Evolutionary conservation across 2,329 filamentous ascomycete species (phyloP), one percentile per base, ranked within the genome.

Genomic region (Mycosphaerella arachidis): DNA sequence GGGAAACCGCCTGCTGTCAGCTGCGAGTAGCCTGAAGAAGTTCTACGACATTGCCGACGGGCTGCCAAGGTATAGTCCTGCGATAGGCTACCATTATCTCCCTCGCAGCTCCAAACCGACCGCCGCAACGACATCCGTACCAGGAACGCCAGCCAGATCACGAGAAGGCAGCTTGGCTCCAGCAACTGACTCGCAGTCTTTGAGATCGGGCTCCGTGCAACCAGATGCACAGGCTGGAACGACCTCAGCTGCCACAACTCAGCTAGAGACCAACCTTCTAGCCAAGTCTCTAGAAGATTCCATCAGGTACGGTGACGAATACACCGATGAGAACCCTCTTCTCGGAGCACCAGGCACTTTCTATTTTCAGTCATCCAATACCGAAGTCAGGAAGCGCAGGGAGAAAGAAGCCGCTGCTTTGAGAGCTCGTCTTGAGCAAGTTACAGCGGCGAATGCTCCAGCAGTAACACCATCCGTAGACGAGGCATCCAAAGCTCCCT

Each of bases 261-360:
- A 55, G 50, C 59, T 63, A 37, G 64, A 69, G 24, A 62, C 65
- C 16, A 54, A 64, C 12, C 63, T 72, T 3, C 75, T 86, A 35
- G 78, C 81, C 27, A 63, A 72, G 35, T 69, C 66, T 16, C 55
- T 75, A 3, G 53, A 62, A 6, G 64, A 71, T 57, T 64, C 69
- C 30, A 74, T 81, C 12, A 74, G 74, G 7, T 86, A 83, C 67
- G 82, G 79, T 13, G 79, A 84, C 64, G 85, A 87, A 63, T 87
- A 79, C 73, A 84, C 84, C 76, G 85, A 88, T 69, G 84, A 87
- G 66, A 85, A 82, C 61, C 84, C 85, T 0, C 73, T 88, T 13
- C 76, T 81, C 7, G 85, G 85, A 52, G 85, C 87, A 68, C 85
- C 86, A 0, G 85, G 85, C 31, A 80, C 79, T 4, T 86, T 88